Evolutionary conservation across 768 basidiomycete genomes (phyloP), one percentile per base, ranked within the genome.

Genomic region (Strobilomyces echinocephalus): DNA sequence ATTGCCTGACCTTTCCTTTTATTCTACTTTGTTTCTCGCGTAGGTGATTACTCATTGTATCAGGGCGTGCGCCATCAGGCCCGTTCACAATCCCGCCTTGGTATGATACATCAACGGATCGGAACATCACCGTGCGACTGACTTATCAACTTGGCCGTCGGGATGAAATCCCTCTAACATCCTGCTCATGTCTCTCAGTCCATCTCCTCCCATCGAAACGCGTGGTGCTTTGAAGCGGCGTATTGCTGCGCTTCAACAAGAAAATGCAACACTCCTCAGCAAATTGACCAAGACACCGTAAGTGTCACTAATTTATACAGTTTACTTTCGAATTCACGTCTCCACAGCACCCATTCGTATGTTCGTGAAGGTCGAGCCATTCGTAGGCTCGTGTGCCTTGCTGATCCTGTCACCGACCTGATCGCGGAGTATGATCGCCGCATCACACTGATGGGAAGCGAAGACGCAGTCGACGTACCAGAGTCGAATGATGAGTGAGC

Each of bases 401-500:
- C 34, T 1, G 45, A 51, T 18, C 53, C 34, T 10, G 18, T 61
- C 1, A 20, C 40, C 2, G 42, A 57, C 5, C n/a, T 61, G 24
- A 34, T 60, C 11, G 45, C 38, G 9, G 53, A 61, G 12, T 20
- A 56, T 24, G 50, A 60, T 8, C 41, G 45, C n/a, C 38, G 35
- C 8, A 3, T 50, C 8, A 52, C 50, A 33, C 33, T 53, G 2
- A 45, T 16, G 1, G 56, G 38, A 4, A 14, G 2, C 21, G 45
- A 46, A 5, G 16, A 11, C 0, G 46, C 10, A 2, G 6, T 47
- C n/a, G 35, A 36, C n/a, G n/a, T n/a, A n/a, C n/a, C n/a, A n/a
- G n/a, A n/a, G n/a, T n/a, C n/a, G n/a, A n/a, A n/a, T n/a, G n/a
- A n/a, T n/a, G n/a, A n/a, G n/a, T n/a, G n/a, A n/a, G n/a, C n/a